Evolutionary conservation across 306 rosid species (phyloP), one percentile per base, ranked within the genome.

Genomic region (Prunus armeniaca): DNA sequence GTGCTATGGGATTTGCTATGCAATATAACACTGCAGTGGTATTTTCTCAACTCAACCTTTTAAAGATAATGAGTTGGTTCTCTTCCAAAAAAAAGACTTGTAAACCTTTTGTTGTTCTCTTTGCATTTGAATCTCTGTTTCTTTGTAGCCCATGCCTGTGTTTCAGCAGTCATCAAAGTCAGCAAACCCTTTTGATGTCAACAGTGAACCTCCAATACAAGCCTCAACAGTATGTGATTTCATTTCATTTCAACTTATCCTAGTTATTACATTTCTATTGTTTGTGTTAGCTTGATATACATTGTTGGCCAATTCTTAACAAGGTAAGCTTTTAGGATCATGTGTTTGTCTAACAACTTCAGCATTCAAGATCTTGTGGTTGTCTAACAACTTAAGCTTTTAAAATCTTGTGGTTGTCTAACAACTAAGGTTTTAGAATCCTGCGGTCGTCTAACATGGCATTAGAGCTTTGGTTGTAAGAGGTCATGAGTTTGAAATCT

Each of bases 121-220:
- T 79, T 78, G 24, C 6, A 76, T 80, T 67, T 65, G 70, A 79
- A 73, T 80, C 13, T 76, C 64, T 82, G 56, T 69, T 82, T 69
- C 22, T 68, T 83, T 78, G n/a, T 92, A 96, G 99, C 82, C 91
- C 14, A 47, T 81, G 80, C 82, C 86, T 73, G 78, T 71, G 67
- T 90, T 84, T 82, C 85, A 84, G 8, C 96, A 88, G 77, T 71
- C 87, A 19, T 80, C 89, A 55, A 92, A 55, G 73, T 88, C 99
- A 46, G 71, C 79, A 52, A 96, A 96, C 74, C 99, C 99, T 50
- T 96, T 96, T 77, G 99, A 92, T 62, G 84, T 87, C 65, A 78
- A 69, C 80, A 76, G 85, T 10, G 91, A 72, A 75, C 82, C 89
- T 82, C 85, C 82, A 73, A 79, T 72, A 84, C 97, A 87, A 80